Base-by-base conservation (phyloP, 805 yeast genomes). In the Ogataea kodamae region DNA sequence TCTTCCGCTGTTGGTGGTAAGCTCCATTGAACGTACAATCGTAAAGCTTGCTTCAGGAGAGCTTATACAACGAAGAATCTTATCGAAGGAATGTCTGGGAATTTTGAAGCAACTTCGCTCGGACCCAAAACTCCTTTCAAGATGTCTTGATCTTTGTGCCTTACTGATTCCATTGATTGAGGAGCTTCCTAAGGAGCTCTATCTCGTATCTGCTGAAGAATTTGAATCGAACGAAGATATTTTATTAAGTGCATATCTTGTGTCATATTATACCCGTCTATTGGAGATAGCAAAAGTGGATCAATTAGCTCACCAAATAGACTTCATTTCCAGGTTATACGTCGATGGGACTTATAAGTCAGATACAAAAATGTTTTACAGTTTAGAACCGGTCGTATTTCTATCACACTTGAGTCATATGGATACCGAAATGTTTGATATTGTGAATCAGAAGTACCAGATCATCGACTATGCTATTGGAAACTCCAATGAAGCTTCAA, bases 221-320 rank as follows among this genome's bases (percentile, higher is more conserved):
- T 47, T 59, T 18, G 35, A 33, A 2, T 9, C 28, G 1, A 43
- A 49, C 5, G 49, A 53, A 22, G 70, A 65, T 35, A 28, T 57
- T 2, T 39, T 65, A 8, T 45, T 57, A 10, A 46, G 47, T 23
- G 37, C 59, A 3, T 53, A 54, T 29, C 37, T 49, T 11, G 38
- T 65, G 4, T 51, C 52, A 5, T 55, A 55, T 30, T 65, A 63
- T 42, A 43, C 44, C 18, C 50, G 50, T 15, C 20, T 61, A n/a
- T 26, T 62, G 19, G 35, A 42, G 12, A 18, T 29, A 13, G 27
- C 46, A 6, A 15, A 20, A 3, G 12, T 30, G 18, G 37, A 39
- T 7, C 40, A 38, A 7, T 25, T 54, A 31, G 33, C 33, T 15
- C 53, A 49, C 12, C 52, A 48, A 20, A 25, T 48, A 15, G 35